phyloP scores from a whole-genome alignment of 208 protist genomes.

The Acanthamoeba sp. region DNA sequence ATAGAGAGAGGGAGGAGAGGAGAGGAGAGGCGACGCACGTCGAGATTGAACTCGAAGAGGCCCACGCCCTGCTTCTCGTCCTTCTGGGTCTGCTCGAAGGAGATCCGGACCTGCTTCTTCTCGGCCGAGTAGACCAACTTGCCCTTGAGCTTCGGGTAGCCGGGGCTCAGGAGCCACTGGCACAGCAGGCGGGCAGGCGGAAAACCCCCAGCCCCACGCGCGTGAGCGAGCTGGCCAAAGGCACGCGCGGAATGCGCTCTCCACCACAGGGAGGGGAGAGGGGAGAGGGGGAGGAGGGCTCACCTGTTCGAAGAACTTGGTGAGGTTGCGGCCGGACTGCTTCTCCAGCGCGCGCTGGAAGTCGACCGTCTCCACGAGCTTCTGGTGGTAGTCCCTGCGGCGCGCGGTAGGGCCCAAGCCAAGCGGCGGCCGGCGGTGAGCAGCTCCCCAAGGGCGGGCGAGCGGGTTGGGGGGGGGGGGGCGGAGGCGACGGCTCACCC shows the following conservation, averaged over 20 bases:
- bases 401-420: not conserved
- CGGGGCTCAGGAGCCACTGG: conserved; percentile 48
- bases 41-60: conserved; percentile 26
- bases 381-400: conserved; percentile 3
- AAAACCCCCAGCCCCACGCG: too few relatives aligned
- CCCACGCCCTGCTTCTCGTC: conserved; percentile 35
- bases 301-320: conserved; percentile 35
- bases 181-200: too few relatives aligned
- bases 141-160: conserved; percentile 44
- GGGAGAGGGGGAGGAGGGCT: too few relatives aligned
- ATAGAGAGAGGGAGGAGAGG: not conserved
- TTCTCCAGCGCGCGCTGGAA: conserved; percentile 51
- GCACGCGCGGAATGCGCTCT: too few relatives aligned
- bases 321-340: conserved; percentile 47
- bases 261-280: too few relatives aligned
- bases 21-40: not conserved
- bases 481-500: not conserved
- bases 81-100: conserved; percentile 53
- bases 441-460: not conserved
- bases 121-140: not conserved
- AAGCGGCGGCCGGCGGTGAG: too few relatives aligned
- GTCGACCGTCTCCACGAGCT: conserved; percentile 44
- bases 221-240: too few relatives aligned
- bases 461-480: not conserved
- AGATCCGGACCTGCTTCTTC: conserved; percentile 44